Evolutionary conservation across 2,329 filamentous ascomycete genomes (phyloP), one percentile per base, ranked within the genome.

Genomic region (Colletotrichum sp.): DNA sequence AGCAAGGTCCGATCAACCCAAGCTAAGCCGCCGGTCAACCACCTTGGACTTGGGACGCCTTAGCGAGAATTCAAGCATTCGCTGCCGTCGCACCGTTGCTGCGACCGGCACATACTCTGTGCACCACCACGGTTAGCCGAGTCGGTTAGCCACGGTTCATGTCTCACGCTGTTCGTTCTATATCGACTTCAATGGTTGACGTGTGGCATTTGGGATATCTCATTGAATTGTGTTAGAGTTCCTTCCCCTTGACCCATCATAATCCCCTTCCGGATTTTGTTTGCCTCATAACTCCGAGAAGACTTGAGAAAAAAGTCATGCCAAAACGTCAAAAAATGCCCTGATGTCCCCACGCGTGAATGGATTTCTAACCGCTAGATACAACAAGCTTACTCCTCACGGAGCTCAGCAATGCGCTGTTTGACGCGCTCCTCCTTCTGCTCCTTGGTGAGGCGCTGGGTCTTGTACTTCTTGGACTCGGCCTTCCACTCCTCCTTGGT

Each of bases 401-500:
- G 90, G 82, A 98, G 90, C 88, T 93, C 90, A 84, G 93, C 92
- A 89, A 99, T 99, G 91, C 94, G 97, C 85, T 93, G 91, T 92
- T 97, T 91, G 87, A 99, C 91, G 80, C 93, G 91, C 87, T 92
- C 90, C 85, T 93, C 88, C 89, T 93, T 95, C 94, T 98, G 89
- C 70, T 90, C 95, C 90, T 93, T 93, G 86, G 91, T 93, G 80
- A 95, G 90, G 92, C 98, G 98, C 82, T 82, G 81, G 81, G 87
- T 87, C 86, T 88, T 91, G 94, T 91, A 95, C 92, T 98, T 98
- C 90, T 95, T 91, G 85, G 94, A 95, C 92, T 98, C 95, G 79
- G 90, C 90, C 93, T 98, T 98, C 94, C 94, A 97, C 90, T 98
- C 92, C 78, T 96, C 96, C 93, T 98, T 98, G 90, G 87, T 90